Conservation (phyloP, 257 asterid species). For the Solanum chiquidenum region DNA sequence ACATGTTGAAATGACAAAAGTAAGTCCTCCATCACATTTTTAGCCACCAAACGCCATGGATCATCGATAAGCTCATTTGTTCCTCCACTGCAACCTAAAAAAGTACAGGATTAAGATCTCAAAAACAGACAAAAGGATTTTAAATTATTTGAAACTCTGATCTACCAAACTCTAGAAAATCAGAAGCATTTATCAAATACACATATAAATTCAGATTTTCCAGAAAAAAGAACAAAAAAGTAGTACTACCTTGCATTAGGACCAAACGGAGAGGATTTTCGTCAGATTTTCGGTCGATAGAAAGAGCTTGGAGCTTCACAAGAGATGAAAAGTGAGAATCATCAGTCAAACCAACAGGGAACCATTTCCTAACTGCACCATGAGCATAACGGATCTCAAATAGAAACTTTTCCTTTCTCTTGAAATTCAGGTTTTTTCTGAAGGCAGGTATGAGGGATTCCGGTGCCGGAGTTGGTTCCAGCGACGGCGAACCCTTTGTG, state of each 20-base stretch:
- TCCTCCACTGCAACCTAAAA: constrained; percentile 3
- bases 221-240: neutral
- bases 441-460: neutral
- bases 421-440: neutral
- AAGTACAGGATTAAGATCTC: neutral
- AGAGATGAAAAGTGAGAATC: constrained; percentile 9
- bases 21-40: constrained; percentile 27
- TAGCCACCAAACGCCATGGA: constrained; percentile 29
- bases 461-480: constrained; percentile 11
- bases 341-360: constrained; percentile 32
- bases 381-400: constrained; percentile 7
- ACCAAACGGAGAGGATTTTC: constrained; percentile 21
- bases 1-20: constrained; percentile 23
- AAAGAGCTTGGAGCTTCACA: constrained; percentile 20
- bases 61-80: constrained; percentile 1
- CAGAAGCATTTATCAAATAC: neutral
- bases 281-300: constrained; percentile 8
- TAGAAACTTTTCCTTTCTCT: neutral
- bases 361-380: constrained; percentile 30
- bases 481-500: constrained; percentile 8
- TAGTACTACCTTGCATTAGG: neutral
- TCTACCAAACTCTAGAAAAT: neutral
- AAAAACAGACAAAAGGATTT: neutral
- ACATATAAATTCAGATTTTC: neutral
- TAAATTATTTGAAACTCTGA: neutral